These are phyloP conservation scores for Phytophthora meadii DNA, from an alignment of 352 stramenopile genomes.

Conservation along the genomic window DNA sequence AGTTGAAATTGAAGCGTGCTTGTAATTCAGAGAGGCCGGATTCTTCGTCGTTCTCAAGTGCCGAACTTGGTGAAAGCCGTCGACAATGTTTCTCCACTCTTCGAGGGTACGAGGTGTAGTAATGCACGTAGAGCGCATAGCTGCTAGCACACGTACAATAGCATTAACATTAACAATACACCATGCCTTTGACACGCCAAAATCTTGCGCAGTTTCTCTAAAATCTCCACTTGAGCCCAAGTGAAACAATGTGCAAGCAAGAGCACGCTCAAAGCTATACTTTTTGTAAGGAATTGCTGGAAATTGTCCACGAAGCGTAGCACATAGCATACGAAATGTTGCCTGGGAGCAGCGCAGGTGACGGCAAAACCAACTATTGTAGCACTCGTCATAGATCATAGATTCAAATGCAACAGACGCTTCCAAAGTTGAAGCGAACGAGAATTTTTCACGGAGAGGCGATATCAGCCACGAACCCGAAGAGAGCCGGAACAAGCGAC, in stretches of 20 bases:
- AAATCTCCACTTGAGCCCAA: constrained; percentile 15
- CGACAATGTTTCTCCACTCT: not conserved
- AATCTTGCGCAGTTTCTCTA: constrained; percentile 11
- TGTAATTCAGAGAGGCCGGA: not conserved
- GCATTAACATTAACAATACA: constrained; percentile 20
- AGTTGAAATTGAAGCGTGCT: constrained; percentile 9
- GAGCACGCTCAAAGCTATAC: constrained; percentile 8
- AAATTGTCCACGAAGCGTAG: not conserved
- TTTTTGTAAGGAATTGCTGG: not conserved
- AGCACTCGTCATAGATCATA: not conserved
- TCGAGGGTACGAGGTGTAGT: not conserved
- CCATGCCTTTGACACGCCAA: constrained; percentile 19
- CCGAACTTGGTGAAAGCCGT: constrained; percentile 1
- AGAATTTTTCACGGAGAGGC: too few species aligned
- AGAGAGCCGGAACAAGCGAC: too few species aligned
- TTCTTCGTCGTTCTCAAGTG: constrained; percentile 7
- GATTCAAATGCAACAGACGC: not conserved
- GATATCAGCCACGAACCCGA: too few species aligned
- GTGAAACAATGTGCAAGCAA: constrained; percentile 21
- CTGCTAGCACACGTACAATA: constrained; percentile 2
- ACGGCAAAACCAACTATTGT: not conserved
- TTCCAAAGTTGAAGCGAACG: too few species aligned
- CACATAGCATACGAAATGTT: not conserved
- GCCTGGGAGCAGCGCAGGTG: not conserved
- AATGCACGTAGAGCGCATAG: constrained; percentile 1